These are phyloP conservation scores for Cladochytrium replicatum DNA, from an alignment of 192 early-diverging fungal genomes.

Conservation along the genomic window DNA sequence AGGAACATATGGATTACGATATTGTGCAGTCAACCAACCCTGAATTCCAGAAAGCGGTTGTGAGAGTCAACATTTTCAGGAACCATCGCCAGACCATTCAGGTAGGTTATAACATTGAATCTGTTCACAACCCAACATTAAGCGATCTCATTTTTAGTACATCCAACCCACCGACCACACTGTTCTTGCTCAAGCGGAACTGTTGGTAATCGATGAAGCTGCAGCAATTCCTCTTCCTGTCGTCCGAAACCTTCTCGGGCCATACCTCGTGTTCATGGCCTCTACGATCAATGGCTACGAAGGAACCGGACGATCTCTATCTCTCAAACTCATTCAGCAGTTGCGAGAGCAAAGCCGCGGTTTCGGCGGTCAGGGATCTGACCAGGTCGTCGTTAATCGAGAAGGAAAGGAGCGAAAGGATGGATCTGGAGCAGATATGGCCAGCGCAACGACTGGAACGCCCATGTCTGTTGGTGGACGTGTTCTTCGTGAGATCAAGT, in stretches of 20 bases:
- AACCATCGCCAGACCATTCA: conserved; percentile 97
- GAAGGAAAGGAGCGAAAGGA: conserved; percentile 45
- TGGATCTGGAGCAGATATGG: conserved; percentile 16
- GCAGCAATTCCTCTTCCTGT: conserved; percentile 94
- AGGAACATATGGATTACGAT: conserved; percentile 98
- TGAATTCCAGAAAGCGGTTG: conserved; percentile 89
- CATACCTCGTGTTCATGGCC: conserved; percentile 96
- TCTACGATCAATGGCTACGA: conserved; percentile 99
- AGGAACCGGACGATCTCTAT: conserved; percentile 94
- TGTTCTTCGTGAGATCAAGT: conserved; percentile 77
- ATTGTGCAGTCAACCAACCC: conserved; percentile 97
- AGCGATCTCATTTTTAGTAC: conserved; percentile 43
- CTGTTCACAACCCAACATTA: conserved; percentile 4
- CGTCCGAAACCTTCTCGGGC: conserved; percentile 84
- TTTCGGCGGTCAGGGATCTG: conserved; percentile 30
- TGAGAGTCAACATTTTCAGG: conserved; percentile 90
- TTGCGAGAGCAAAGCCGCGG: conserved; percentile 86
- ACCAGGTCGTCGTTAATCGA: conserved; percentile 34
- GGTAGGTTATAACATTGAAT: conserved; percentile 18
- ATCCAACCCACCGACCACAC: conserved; percentile 93
- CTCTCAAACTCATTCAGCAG: conserved; percentile 90
- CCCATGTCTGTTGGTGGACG: conserved; percentile 26
- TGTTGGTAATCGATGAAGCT: conserved; percentile 97
- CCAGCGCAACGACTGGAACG: conserved; percentile 33
- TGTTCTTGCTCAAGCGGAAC: conserved; percentile 89